Base-by-base conservation (phyloP, 2,329 filamentous ascomycete species). In the Cytospora chrysosperma region DNA sequence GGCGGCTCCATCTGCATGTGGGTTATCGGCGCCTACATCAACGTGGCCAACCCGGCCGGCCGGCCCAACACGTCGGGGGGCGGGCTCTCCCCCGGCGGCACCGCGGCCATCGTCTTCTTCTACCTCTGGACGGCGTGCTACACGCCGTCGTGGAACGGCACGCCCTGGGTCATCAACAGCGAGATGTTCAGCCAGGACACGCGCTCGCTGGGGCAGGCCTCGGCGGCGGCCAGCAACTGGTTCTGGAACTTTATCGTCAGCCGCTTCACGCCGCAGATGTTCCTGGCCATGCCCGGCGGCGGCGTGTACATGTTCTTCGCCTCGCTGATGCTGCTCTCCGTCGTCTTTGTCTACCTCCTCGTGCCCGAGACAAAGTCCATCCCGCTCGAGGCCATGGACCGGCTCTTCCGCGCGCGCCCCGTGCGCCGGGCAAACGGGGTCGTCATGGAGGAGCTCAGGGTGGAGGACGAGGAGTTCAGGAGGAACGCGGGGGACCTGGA, bases 141-240 rank as follows among this genome's bases (percentile, higher is more conserved):
- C 76, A 90, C 87, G 0, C 88, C 85, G 0, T 83, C 84, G 0
- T 91, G 88, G 88, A 90, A 90, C 71, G 88, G 88, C 2, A 90
- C 87, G 0, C 89, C 89, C 0, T 93, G 90, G 90, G 88, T 93
- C 26, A 77, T 90, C 71, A 91, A 91, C 78, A 82, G 82, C 0
- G 89, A 93, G 74, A 92, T 93, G 80, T 92, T 92, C 74, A 85
- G 89, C 69, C 84, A 86, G 67, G 88, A 88, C 75, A 85, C 86
- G 19, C 82, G 88, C 32, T 85, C 86, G 0, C 80, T 93, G 0
- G 89, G 88, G 1, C 89, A 92, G 71, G 89, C 90, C 12, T 88
- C 82, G 43, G 90, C 90, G 0, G 85, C 88, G 0, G 85, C 85
- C 3, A 88, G 84, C 75, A 91, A 92, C 74, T 92, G 89, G 89